These are phyloP conservation scores for Hypoxylon sp. DNA, from an alignment of 2,329 filamentous ascomycete genomes.

Conservation along the genomic window DNA sequence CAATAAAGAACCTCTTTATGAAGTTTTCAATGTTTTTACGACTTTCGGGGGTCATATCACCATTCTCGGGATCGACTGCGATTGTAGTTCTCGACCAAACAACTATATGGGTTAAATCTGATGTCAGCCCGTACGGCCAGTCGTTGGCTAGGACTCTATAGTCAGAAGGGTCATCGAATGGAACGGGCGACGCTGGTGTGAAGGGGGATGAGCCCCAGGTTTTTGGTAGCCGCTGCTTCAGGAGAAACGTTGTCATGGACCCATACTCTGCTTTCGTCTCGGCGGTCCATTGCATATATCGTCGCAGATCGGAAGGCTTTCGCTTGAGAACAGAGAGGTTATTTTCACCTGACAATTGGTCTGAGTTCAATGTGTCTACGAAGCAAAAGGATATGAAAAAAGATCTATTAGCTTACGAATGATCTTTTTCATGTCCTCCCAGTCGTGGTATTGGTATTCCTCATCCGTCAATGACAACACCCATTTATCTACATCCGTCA, in stretches of 20 bases:
- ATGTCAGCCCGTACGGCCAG: constrained; percentile 87
- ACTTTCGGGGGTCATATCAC: constrained; percentile 77
- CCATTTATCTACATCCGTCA: constrained; percentile 69
- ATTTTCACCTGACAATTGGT: constrained; percentile 56
- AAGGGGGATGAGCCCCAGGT: constrained; percentile 74
- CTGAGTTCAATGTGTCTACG: constrained; percentile 49
- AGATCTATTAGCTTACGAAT: constrained; percentile 62
- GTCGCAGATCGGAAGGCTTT: constrained; percentile 81
- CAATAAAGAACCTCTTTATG: constrained; percentile 75
- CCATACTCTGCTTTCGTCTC: constrained; percentile 79
- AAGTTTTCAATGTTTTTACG: constrained; percentile 74
- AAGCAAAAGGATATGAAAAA: constrained; percentile 7
- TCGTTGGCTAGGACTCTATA: constrained; percentile 85
- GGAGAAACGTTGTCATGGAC: constrained; percentile 81
- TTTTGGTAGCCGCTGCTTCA: constrained; percentile 75
- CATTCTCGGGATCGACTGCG: constrained; percentile 75
- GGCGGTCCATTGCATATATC: constrained; percentile 82
- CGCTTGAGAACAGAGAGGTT: constrained; percentile 81
- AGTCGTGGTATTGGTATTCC: constrained; percentile 76
- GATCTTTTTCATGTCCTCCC: constrained; percentile 77
- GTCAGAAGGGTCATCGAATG: constrained; percentile 67
- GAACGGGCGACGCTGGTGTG: constrained; percentile 60
- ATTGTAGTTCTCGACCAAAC: constrained; percentile 91
- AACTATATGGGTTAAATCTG: constrained; percentile 81
- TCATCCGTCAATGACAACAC: constrained; percentile 74